Conservation (phyloP, 129 eudicot genomes). For the Pittosporum tobira region DNA sequence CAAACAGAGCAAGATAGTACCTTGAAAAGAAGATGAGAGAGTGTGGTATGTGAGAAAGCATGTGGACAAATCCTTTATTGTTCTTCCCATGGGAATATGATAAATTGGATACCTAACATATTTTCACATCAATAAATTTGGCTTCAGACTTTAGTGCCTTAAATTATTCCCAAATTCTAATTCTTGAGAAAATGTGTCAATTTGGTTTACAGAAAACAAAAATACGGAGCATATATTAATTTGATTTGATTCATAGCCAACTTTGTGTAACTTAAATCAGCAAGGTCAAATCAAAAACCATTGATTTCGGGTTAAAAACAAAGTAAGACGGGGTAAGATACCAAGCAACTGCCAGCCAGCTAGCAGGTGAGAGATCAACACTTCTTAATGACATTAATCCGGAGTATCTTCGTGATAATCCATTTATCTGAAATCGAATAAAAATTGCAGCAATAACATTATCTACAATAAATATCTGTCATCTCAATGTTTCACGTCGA, state of each 20-base stretch:
- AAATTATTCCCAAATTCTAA: not conserved
- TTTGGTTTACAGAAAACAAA: not conserved
- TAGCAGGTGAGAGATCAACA: constrained; percentile 73
- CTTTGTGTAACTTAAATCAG: not conserved
- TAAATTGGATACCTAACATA: constrained; percentile 76
- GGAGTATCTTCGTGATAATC: constrained; percentile 51
- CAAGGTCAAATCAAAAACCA: not conserved
- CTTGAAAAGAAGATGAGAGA: constrained; percentile 88
- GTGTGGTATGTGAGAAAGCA: constrained; percentile 92
- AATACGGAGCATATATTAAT: not conserved
- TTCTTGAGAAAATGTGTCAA: not conserved
- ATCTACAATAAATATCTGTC: not conserved
- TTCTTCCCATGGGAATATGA: constrained; percentile 87
- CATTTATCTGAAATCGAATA: constrained; percentile 32
- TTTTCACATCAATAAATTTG: not conserved
- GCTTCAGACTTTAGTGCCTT: not conserved
- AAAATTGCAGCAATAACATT: not conserved
- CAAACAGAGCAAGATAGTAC: constrained; percentile 10
- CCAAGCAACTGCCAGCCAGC: constrained; percentile 87
- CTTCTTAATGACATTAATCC: constrained; percentile 70
- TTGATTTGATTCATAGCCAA: not conserved
- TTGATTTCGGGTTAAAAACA: not conserved
- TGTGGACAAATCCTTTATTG: constrained; percentile 74
- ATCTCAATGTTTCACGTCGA: constrained; percentile 21
- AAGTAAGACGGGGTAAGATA: constrained; percentile 12